phyloP scores from a whole-genome alignment of 768 basidiomycete species.

The Russula dissimulans region DNA sequence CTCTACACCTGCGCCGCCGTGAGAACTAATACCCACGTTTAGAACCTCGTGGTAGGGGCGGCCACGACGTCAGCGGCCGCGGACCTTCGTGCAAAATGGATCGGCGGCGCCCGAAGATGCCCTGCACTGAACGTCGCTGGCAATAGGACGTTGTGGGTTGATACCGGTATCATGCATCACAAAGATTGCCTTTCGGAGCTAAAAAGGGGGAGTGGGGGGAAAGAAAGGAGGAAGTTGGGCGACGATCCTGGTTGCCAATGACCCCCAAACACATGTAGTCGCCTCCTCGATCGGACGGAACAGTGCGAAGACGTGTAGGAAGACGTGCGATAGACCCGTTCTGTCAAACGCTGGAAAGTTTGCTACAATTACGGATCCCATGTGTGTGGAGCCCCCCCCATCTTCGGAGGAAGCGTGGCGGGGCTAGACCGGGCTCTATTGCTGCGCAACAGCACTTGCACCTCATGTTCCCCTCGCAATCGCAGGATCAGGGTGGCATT shows the following conservation, averaged over 20 bases:
- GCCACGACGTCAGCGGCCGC: constrained; percentile 7
- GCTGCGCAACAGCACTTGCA: background rate
- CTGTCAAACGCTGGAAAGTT: background rate
- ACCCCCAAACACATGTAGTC: constrained; percentile 9
- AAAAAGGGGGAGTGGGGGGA: background rate
- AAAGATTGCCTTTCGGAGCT: constrained; percentile 3
- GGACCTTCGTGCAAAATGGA: constrained; percentile 2
- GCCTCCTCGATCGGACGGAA: constrained; percentile 11
- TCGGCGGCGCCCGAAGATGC: constrained; percentile 2
- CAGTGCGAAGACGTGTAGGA: constrained; percentile 8
- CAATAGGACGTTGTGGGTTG: background rate
- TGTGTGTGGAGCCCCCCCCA: background rate
- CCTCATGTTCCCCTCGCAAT: constrained; percentile 1
- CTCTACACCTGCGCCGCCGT: background rate
- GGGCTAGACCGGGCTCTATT: constrained; percentile 3
- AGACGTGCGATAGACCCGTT: background rate
- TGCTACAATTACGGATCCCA: constrained; percentile 5
- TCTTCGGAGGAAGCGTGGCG: background rate
- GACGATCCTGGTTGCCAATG: constrained; percentile 15
- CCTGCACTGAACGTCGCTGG: background rate
- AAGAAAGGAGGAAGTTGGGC: background rate
- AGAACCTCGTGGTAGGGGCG: background rate
- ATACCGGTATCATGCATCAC: background rate
- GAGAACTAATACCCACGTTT: background rate
- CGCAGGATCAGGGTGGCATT: background rate